Evolutionary conservation across 371 early-diverging fungal species (phyloP), one percentile per base, ranked within the genome.

Genomic region (Synchytrium microbalum): DNA sequence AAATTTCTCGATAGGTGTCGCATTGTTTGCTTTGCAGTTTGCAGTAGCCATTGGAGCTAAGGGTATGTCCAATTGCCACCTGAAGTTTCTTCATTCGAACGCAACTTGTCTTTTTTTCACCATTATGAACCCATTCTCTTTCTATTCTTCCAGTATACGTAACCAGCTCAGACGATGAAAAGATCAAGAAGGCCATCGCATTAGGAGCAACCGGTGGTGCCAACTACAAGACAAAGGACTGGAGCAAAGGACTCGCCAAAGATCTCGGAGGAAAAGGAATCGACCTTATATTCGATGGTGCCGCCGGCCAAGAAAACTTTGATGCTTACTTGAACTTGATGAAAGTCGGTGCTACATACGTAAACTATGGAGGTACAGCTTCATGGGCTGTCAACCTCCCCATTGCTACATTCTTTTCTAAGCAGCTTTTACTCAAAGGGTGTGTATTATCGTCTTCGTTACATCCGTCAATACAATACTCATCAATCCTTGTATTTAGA

Each of bases 171-270:
- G 80, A 77, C 32, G 75, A 75, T 1, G 76, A 74, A 32, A 89
- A 89, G 75, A 84, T 89, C 33, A 52, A 75, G 38, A 73, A 73
- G 30, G 89, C 88, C 2, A 67, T 85, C 19, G 67, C 72, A 16
- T 65, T 88, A 25, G 89, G 89, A 52, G 89, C 88, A 0, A 75
- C 71, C 54, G 88, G 88, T 1, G 89, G 88, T 13, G 83, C 84
- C 31, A 84, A 84, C 63, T 89, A 89, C 65, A 86, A 77, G 65
- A 77, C 68, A 85, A 85, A 70, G 19, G 79, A 78, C n/a, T 83
- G 79, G 76, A 71, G 71, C 2, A 62, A 61, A 30, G 74, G 82
- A 27, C 69, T 87, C 16, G 77, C 80, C 55, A 69, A 74, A 27
- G 58, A 77, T 24, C 51, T 78, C 25, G 75, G 74, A 19, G 72